These are phyloP conservation scores for Aspergillus fijiensis DNA, from an alignment of 2,329 filamentous ascomycete genomes.

Conservation along the genomic window DNA sequence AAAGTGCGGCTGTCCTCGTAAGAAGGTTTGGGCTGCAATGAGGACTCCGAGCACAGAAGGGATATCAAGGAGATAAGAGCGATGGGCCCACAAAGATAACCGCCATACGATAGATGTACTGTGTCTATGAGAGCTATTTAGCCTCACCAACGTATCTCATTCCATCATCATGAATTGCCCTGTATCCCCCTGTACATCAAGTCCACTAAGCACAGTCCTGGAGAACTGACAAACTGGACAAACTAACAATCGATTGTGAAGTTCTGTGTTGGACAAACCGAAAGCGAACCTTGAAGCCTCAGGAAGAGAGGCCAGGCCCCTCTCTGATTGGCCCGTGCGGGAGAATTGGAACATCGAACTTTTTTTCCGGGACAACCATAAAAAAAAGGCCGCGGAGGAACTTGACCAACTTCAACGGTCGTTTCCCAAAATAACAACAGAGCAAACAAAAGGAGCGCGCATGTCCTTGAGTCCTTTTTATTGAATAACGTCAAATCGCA, in stretches of 20 bases:
- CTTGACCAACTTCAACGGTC: constrained; percentile 13
- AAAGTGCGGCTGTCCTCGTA: background rate
- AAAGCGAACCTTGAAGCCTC: no score
- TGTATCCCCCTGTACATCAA: background rate
- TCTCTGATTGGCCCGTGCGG: constrained; percentile 37
- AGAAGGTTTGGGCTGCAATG: no score
- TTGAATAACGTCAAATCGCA: constrained; percentile 2
- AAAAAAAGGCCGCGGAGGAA: background rate
- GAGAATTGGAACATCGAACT: constrained; percentile 22
- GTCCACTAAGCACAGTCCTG: background rate
- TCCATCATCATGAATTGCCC: background rate
- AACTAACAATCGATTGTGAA: no score
- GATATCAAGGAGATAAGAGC: background rate
- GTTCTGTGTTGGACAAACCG: no score
- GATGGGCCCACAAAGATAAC: background rate
- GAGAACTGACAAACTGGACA: background rate
- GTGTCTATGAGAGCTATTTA: background rate
- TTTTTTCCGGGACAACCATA: constrained; percentile 16
- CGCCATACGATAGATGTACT: background rate
- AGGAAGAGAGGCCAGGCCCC: constrained; percentile 6
- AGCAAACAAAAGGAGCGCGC: background rate
- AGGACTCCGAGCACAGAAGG: background rate
- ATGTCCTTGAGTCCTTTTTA: background rate
- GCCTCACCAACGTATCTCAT: background rate
- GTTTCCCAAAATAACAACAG: constrained; percentile 13